Evolutionary conservation across 2,329 filamentous ascomycete genomes (phyloP).

Genomic region (Pyrenophora tritici-repentis): DNA sequence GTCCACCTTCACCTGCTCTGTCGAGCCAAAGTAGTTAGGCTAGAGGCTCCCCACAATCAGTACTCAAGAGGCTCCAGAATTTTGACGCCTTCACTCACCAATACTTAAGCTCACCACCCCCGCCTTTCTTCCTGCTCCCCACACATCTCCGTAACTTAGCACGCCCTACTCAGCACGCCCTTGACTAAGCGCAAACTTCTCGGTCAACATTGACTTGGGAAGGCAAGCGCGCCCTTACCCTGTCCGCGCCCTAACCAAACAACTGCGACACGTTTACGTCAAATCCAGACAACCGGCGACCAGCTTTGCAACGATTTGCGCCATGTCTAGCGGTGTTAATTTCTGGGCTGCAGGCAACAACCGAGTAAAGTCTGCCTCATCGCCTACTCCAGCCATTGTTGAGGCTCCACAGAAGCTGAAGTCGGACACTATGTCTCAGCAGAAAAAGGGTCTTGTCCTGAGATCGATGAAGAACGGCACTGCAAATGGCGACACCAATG

Average conservation of each 20-base stretch:
- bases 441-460: constrained; percentile 7
- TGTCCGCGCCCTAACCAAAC: too few species aligned
- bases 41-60: too few species aligned
- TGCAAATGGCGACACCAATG: not conserved
- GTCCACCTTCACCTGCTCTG: not conserved
- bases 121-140: not conserved
- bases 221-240: too few species aligned
- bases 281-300: not conserved
- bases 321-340: constrained; percentile 1
- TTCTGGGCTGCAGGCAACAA: constrained; percentile 14
- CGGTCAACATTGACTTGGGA: too few species aligned
- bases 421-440: not conserved
- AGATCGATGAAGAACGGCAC: constrained; percentile 9
- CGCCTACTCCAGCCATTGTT: not conserved
- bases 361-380: not conserved
- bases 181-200: too few species aligned
- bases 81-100: not conserved
- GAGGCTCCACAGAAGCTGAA: constrained; percentile 1
- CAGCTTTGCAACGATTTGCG: not conserved
- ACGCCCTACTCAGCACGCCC: not conserved
- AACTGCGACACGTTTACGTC: not conserved
- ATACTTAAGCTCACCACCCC: not conserved
- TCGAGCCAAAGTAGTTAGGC: too few species aligned
- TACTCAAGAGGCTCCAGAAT: too few species aligned
- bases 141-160: too few species aligned